Conservation (phyloP, 139 green algal species). For the Ettlia oleoabundans region DNA sequence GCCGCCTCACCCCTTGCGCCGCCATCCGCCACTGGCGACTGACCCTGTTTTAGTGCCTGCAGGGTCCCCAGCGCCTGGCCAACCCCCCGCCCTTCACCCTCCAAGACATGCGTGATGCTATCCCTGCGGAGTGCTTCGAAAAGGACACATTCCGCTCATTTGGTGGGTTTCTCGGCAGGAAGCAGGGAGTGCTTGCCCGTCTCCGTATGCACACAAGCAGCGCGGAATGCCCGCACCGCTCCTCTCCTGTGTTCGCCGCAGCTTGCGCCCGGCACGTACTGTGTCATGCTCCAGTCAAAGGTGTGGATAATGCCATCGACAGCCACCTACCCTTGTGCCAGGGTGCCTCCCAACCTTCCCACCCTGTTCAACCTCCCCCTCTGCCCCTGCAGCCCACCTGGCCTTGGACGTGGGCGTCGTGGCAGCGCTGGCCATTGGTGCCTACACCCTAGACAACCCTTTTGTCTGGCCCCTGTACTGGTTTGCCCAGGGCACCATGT, state of each 20-base stretch:
- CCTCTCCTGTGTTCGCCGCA: too few relatives aligned
- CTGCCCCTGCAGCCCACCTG: slow-evolving; percentile 60
- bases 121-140: slow-evolving; percentile 84
- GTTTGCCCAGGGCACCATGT: slow-evolving; percentile 95
- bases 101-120: slow-evolving; percentile 79
- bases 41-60: background rate
- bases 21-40: background rate
- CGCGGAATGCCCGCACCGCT: too few relatives aligned
- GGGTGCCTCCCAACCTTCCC: background rate
- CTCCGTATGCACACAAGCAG: too few relatives aligned
- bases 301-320: too few relatives aligned
- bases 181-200: too few relatives aligned
- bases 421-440: slow-evolving; percentile 74
- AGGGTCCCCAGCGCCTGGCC: slow-evolving; percentile 53
- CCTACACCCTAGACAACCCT: slow-evolving; percentile 72
- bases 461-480: slow-evolving; percentile 94
- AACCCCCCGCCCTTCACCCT: slow-evolving; percentile 86
- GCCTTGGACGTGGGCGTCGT: slow-evolving; percentile 87
- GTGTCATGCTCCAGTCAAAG: too few relatives aligned
- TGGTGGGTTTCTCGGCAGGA: too few relatives aligned
- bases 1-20: background rate
- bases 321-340: too few relatives aligned
- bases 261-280: too few relatives aligned
- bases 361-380: too few relatives aligned
- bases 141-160: slow-evolving; percentile 79